These are phyloP conservation scores for Sporothrix globosa DNA, from an alignment of 2,329 filamentous ascomycete species.

Conservation along the genomic window DNA sequence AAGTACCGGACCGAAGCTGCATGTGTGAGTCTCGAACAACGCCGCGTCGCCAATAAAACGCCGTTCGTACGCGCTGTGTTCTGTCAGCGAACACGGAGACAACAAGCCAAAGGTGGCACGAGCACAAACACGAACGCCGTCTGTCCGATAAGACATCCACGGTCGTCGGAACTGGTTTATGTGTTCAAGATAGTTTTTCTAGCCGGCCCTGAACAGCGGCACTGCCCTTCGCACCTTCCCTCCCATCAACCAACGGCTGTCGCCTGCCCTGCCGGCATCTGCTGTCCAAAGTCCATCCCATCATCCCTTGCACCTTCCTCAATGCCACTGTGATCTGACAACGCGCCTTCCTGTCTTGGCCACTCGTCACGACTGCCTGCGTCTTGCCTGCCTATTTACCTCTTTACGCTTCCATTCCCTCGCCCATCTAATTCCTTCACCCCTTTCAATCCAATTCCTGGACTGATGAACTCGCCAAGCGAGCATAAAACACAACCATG, in stretches of 20 bases:
- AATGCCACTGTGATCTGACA: not conserved
- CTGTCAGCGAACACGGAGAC: not conserved
- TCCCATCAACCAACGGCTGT: not conserved
- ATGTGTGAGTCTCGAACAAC: not conserved
- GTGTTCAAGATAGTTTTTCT: not conserved
- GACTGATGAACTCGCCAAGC: not conserved
- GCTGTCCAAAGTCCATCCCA: not conserved
- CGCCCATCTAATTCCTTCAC: not conserved
- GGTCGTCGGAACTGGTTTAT: not conserved
- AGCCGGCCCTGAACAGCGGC: not conserved
- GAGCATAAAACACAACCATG: not conserved
- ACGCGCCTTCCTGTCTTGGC: constrained; percentile 9
- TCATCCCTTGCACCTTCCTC: constrained; percentile 19
- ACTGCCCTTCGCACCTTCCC: not conserved
- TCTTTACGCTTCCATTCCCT: not conserved
- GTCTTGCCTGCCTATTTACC: too few relatives aligned
- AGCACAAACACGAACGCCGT: constrained; percentile 11
- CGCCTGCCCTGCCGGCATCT: not conserved
- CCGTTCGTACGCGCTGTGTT: not conserved
- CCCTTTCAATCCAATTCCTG: not conserved
- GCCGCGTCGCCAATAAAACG: constrained; percentile 19
- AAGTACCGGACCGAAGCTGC: not conserved
- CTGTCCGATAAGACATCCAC: not conserved
- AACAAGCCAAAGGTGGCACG: not conserved
- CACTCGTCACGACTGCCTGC: not conserved